A percentile compares a stretch with the other conserved stretches of the same genome.
These are phyloP conservation scores for Rhexocercosporidium sp. DNA, from an alignment of 2,329 filamentous ascomycete genomes.

Conservation along the genomic window DNA sequence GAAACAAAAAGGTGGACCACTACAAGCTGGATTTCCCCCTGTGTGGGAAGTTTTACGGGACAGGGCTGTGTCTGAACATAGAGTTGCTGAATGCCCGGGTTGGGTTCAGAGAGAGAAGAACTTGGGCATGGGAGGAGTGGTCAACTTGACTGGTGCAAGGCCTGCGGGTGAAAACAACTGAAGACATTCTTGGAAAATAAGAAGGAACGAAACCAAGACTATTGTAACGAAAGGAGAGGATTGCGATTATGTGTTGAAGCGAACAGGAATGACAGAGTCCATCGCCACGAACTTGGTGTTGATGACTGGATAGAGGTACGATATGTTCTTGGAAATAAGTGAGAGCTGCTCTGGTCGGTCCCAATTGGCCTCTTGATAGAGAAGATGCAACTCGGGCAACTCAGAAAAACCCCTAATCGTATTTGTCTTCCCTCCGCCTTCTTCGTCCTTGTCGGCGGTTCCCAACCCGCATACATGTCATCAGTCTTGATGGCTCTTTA, in stretches of 20 bases:
- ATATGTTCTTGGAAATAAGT: background rate
- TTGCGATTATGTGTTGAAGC: background rate
- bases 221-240: background rate
- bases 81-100: slow-evolving; percentile 65
- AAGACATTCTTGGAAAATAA: background rate
- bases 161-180: slow-evolving; percentile 47
- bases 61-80: slow-evolving; percentile 61
- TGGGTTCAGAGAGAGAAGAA: slow-evolving; percentile 64
- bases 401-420: background rate
- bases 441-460: background rate
- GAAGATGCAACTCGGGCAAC: background rate
- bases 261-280: background rate
- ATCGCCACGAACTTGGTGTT: background rate
- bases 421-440: background rate
- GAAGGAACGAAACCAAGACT: background rate
- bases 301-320: background rate
- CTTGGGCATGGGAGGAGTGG: slow-evolving; percentile 56
- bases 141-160: slow-evolving; percentile 61
- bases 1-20: slow-evolving; percentile 65
- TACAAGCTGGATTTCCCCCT: slow-evolving; percentile 76
- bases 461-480: background rate
- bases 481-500: too few relatives aligned
- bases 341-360: background rate
- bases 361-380: background rate
- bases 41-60: slow-evolving; percentile 72